phyloP scores from a whole-genome alignment of 1,139 yeast genomes.

The Pichia cactophila region DNA sequence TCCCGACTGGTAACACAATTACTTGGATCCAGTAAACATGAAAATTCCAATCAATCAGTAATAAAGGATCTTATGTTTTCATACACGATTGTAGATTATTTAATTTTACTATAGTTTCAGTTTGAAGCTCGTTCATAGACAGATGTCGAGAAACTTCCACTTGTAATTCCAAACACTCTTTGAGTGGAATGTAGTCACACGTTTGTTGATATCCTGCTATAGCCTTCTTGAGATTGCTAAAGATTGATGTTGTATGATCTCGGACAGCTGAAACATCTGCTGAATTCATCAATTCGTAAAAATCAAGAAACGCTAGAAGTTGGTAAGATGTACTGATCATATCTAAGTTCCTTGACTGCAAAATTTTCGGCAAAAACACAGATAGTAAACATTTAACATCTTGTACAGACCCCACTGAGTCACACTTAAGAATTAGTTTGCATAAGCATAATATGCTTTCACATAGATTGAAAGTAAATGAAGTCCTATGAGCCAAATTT shows the following conservation, averaged over 20 bases:
- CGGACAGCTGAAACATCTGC: neutral
- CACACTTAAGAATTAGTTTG: constrained; percentile 33
- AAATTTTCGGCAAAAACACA: constrained; percentile 36
- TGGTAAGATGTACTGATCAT: constrained; percentile 34
- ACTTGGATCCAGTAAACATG: neutral
- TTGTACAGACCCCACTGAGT: constrained; percentile 17
- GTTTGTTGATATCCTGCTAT: neutral
- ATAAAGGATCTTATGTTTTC: constrained; percentile 31
- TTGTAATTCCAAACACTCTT: neutral
- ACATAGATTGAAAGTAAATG: constrained; percentile 33
- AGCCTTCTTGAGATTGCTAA: neutral
- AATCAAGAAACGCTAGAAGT: constrained; percentile 30
- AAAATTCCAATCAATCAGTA: constrained; percentile 3
- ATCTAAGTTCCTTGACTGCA: constrained; percentile 32
- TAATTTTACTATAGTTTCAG: neutral
- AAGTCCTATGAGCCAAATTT: constrained; percentile 35
- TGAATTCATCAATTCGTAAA: neutral
- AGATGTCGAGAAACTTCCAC: neutral
- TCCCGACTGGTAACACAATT: constrained; percentile 20
- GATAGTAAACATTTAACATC: constrained; percentile 35
- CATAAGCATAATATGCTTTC: constrained; percentile 37
- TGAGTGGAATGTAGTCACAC: neutral
- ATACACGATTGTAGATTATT: constrained; percentile 28
- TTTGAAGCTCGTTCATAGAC: neutral
- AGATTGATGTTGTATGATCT: neutral